These are phyloP conservation scores for Cymbopogon flexuosus DNA, from an alignment of 202 grass and related monocot genomes.

Conservation along the genomic window DNA sequence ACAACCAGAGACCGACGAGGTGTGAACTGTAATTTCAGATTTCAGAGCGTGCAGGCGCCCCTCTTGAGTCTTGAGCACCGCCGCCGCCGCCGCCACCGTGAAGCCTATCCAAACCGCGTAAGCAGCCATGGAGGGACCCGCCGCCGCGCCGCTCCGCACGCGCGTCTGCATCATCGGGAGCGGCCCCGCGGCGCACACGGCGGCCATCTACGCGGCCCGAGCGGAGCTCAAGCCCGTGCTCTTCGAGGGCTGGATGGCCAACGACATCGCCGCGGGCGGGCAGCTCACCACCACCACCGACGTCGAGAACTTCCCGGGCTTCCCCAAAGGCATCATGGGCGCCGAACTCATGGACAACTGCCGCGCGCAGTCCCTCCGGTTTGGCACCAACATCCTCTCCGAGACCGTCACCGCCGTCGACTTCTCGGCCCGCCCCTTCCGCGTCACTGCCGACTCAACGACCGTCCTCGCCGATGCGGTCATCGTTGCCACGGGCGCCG, in stretches of 20 bases:
- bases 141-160: conserved; percentile 43
- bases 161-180: conserved; percentile 94
- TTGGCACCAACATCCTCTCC: conserved; percentile 62
- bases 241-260: conserved; percentile 91
- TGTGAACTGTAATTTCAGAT: conserved; percentile 8
- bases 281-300: conserved; percentile 98
- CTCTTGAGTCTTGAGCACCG: not conserved
- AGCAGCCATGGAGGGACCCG: conserved; percentile 44
- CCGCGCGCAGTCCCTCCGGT: conserved; percentile 56
- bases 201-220: conserved; percentile 84
- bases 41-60: not conserved
- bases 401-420: conserved; percentile 76
- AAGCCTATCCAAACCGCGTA: not conserved
- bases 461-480: conserved; percentile 69
- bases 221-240: conserved; percentile 86
- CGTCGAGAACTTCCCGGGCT: conserved; percentile 93
- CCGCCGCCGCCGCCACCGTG: conserved; percentile 23
- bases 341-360: conserved; percentile 67
- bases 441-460: conserved; percentile 55
- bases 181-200: conserved; percentile 81
- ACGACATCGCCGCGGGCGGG: conserved; percentile 83
- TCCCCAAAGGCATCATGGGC: conserved; percentile 67
- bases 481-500: conserved; percentile 72
- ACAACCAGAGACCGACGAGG: not conserved
- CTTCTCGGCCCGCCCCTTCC: conserved; percentile 55